Percentiles rank a stretch among this genome's conserved stretches.
These are phyloP conservation scores for Russula sp. DNA, from an alignment of 768 basidiomycete genomes.

Conservation along the genomic window DNA sequence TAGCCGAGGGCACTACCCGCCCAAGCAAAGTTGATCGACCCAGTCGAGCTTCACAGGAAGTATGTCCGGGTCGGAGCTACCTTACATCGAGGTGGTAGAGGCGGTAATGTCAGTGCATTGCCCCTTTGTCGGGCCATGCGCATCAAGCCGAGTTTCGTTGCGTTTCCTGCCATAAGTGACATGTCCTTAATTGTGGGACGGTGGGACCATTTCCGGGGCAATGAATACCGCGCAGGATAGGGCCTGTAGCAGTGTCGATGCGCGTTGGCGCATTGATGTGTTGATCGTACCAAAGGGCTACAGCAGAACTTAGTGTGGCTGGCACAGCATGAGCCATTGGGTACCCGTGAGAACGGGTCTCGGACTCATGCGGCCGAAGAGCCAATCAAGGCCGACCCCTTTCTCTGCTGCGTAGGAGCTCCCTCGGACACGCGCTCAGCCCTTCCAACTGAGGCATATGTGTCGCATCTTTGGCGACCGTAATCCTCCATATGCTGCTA, in stretches of 20 bases:
- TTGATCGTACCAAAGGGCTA: not conserved
- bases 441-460: not conserved
- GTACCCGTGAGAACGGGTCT: not conserved
- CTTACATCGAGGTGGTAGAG: conserved; percentile 4
- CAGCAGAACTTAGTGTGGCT: no score
- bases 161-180: not conserved
- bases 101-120: not conserved
- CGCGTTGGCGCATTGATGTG: no score
- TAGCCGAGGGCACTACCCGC: not conserved
- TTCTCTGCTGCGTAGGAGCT: no score
- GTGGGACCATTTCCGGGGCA: not conserved
- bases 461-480: not conserved
- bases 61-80: not conserved
- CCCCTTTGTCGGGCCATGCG: not conserved
- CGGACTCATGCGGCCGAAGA: not conserved
- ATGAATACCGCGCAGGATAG: not conserved
- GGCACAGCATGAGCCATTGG: no score
- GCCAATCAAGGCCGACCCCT: not conserved
- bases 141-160: not conserved
- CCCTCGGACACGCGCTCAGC: not conserved
- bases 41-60: not conserved
- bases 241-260: not conserved
- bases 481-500: not conserved
- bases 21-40: not conserved
- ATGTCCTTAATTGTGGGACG: not conserved